Conservation (phyloP, 2,329 filamentous ascomycete species). For the Aspergillus brasiliensis region DNA sequence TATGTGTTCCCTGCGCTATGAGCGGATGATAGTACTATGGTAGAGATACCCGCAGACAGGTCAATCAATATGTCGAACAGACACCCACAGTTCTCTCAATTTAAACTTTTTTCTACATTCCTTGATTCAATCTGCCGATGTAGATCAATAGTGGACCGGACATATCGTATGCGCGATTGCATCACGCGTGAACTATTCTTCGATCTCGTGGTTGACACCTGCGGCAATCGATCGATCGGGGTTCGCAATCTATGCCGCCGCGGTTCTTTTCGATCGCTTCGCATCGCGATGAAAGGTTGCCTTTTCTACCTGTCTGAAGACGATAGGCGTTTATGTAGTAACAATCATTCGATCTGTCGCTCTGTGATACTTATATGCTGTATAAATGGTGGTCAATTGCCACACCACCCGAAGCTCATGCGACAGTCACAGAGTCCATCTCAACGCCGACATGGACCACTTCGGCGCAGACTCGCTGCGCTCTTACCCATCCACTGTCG, state of each 20-base stretch:
- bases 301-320: slow-evolving; percentile 3
- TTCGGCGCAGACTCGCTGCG: slow-evolving; percentile 13
- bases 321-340: neutral
- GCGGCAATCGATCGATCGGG: slow-evolving; percentile 14
- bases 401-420: neutral
- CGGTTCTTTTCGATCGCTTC: slow-evolving; percentile 7
- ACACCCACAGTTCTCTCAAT: neutral
- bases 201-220: slow-evolving; percentile 15
- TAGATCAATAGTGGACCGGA: neutral
- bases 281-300: neutral
- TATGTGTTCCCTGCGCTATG: neutral
- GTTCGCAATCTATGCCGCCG: neutral
- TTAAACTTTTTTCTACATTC: no score
- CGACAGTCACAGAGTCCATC: neutral
- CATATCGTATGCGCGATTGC: slow-evolving; percentile 5
- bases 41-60: neutral
- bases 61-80: neutral
- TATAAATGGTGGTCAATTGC: neutral
- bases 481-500: slow-evolving; percentile 13
- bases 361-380: neutral
- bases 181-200: slow-evolving; percentile 3
- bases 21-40: no score
- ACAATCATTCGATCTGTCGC: slow-evolving; percentile 10
- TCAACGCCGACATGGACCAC: slow-evolving; percentile 4
- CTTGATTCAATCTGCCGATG: neutral